A percentile compares a stretch with the other conserved stretches of the same genome.
Conservation (phyloP, 2,329 filamentous ascomycete genomes). For the Fusarium domesticum region DNA sequence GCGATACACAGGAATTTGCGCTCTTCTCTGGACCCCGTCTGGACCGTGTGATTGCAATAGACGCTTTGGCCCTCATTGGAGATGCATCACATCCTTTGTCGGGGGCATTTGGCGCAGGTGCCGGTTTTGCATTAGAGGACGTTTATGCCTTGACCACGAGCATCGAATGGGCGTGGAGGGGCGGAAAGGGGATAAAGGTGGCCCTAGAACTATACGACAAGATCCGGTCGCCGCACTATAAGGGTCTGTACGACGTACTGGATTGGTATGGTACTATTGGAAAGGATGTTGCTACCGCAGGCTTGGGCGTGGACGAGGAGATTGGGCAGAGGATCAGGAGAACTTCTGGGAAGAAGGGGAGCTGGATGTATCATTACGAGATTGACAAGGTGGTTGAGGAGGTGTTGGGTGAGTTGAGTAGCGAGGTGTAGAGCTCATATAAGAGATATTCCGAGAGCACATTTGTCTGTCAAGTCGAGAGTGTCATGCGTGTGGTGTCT, state of each 20-base stretch:
- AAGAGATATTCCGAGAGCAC: not conserved
- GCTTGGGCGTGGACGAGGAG: conserved; percentile 21
- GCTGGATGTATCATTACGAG: conserved; percentile 31
- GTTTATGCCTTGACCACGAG: conserved; percentile 24
- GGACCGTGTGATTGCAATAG: conserved; percentile 21
- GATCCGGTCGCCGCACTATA: conserved; percentile 32
- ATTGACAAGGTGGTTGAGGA: conserved; percentile 20
- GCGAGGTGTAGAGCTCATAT: not conserved
- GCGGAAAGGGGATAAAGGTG: conserved; percentile 10
- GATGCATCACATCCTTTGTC: conserved; percentile 55
- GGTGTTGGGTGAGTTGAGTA: conserved; percentile 1
- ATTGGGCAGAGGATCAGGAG: conserved; percentile 24
- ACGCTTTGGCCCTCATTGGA: conserved; percentile 46
- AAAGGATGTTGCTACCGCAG: conserved; percentile 13
- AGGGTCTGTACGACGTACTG: conserved; percentile 24
- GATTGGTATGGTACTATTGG: conserved; percentile 23
- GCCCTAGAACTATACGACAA: conserved; percentile 28
- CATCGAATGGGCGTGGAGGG: conserved; percentile 25
- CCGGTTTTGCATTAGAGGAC: conserved; percentile 39
- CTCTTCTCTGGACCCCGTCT: conserved; percentile 32
- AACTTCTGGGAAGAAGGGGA: conserved; percentile 19
- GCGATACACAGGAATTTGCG: conserved; percentile 29
- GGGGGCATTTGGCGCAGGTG: conserved; percentile 41
- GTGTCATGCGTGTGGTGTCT: not conserved
- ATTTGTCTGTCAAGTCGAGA: not conserved